Evolutionary conservation across 2,329 filamentous ascomycete species (phyloP).

Genomic region (Paracamarosporium sp.): DNA sequence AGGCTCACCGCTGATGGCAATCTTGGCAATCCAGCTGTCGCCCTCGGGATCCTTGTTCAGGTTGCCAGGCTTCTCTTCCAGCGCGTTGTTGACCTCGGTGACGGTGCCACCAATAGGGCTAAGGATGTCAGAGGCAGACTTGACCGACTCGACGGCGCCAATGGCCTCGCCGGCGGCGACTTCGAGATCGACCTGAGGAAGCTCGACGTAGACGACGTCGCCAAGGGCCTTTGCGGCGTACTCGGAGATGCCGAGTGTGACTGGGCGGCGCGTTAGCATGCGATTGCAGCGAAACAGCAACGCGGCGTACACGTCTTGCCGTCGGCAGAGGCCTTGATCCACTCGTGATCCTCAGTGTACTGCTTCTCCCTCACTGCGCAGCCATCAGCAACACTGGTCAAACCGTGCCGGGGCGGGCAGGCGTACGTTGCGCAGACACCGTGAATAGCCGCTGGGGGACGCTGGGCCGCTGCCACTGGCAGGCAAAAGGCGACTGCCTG

Average conservation of each 20-base stretch:
- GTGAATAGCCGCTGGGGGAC: constrained; percentile 46
- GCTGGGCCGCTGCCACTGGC: constrained; percentile 26
- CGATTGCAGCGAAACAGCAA: neutral
- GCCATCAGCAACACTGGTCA: constrained; percentile 21
- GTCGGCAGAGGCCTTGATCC: constrained; percentile 87
- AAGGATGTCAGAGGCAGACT: constrained; percentile 97
- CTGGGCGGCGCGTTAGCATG: constrained; percentile 45
- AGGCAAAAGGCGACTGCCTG: constrained; percentile 30
- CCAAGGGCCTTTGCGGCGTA: constrained; percentile 93
- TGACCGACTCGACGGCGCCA: constrained; percentile 96
- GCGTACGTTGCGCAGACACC: constrained; percentile 43
- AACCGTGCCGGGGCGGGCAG: neutral
- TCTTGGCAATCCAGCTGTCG: constrained; percentile 92
- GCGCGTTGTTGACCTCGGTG: constrained; percentile 71
- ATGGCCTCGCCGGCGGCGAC: constrained; percentile 81
- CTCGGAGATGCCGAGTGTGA: constrained; percentile 80
- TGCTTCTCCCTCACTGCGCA: constrained; percentile 70
- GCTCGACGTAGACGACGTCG: constrained; percentile 96
- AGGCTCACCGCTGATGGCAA: constrained; percentile 76
- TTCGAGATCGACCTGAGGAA: constrained; percentile 74
- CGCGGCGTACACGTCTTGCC: constrained; percentile 73
- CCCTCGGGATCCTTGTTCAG: constrained; percentile 92
- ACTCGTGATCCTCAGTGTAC: constrained; percentile 98
- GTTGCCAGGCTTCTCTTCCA: constrained; percentile 84
- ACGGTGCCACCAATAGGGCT: constrained; percentile 82